Base-by-base conservation (phyloP, 2,329 filamentous ascomycete species). In the Samsoniella hepiali region DNA sequence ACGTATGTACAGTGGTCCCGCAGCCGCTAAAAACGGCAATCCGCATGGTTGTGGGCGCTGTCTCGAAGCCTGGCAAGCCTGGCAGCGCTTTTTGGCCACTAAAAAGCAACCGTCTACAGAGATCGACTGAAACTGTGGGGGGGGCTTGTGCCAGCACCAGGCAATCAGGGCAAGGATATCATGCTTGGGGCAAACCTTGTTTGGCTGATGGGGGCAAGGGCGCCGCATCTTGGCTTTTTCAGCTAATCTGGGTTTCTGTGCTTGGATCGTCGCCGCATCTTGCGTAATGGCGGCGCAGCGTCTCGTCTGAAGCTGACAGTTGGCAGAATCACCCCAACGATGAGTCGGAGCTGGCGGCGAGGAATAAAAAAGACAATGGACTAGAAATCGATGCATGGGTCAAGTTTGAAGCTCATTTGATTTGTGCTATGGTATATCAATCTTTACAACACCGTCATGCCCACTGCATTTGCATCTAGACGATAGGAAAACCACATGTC, bases 1-100 rank as follows among this genome's bases (percentile, higher is more conserved):
- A 62, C 59, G 59, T 62, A 62, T 54, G 31, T 38, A 49, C 59
- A 56, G 59, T 62, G 59, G 59, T 40, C 42, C 58, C 22, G 3
- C 15, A 45, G 42, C 51, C 40, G 42, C 51, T 62, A 56, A 55
- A 54, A 62, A 55, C 51, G 59, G 51, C 50, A 38, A 62, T 49
- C 31, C 40, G 47, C 58, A 54, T 45, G 58, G 31, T 54, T 45
- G 50, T 61, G 22, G 31, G 22, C 42, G 47, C 47, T 29, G 47
- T 29, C 27, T 31, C 22, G 22, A 22, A 22, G 22, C 22, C 22
- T 22, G 22, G 22, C 17, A 36, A 13, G 50, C 10, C n/a, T 29
- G 36, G 13, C 50, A 54, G 50, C 34, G 31, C 50, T 5, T 22
- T 32, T 36, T 10, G 31, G 32, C 50, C 32, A 38, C 32, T 54